Base-by-base conservation (phyloP, 1,139 yeast species). In the Geotrichum bryndzae region DNA sequence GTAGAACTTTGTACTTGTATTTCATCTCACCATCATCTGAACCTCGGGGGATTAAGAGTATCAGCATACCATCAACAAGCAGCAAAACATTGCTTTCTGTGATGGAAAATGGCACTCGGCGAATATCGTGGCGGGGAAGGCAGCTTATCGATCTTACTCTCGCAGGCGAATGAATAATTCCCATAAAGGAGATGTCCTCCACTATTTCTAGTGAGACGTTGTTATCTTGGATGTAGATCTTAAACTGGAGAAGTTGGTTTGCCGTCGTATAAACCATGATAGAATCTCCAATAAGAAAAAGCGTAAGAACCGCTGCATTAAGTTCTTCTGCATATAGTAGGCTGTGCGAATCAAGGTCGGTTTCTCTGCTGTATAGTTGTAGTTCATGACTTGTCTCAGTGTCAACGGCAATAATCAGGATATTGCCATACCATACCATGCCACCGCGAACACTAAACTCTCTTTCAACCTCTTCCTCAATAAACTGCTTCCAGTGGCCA, bases 361-460 rank as follows among this genome's bases (percentile, higher is more conserved):
- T 58, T 22, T 75, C 78, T 1, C 80, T 72, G 0, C 77, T 72
- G 59, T 72, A 78, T 51, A 77, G 67, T 18, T 76, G 71, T 7
- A 78, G 63, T 61, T 74, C 72, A 25, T 72, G 70, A 5, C 66
- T 62, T 41, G 65, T 64, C 23, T 70, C 74, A 1, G 75, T 69
- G 46, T 73, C 72, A 1, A 74, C 74, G 0, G 78, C 77, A 4
- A 73, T 73, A 23, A 78, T 68, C 35, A 79, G 66, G 52, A 70
- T 67, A 54, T 75, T 71, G n/a, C 76, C 75, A 64, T 72, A 76
- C 82, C 82, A 78, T 10, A 73, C 67, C 67, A 79, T 71, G 1
- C 80, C 79, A 11, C 78, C 80, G n/a, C 76, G 71, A 8, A 78
- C 78, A 18, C 76, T 66, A 57, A 76, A 73, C 56, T 77, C 79